Evolutionary conservation across 805 yeast species (phyloP).

Genomic region (Spathaspora boniae): DNA sequence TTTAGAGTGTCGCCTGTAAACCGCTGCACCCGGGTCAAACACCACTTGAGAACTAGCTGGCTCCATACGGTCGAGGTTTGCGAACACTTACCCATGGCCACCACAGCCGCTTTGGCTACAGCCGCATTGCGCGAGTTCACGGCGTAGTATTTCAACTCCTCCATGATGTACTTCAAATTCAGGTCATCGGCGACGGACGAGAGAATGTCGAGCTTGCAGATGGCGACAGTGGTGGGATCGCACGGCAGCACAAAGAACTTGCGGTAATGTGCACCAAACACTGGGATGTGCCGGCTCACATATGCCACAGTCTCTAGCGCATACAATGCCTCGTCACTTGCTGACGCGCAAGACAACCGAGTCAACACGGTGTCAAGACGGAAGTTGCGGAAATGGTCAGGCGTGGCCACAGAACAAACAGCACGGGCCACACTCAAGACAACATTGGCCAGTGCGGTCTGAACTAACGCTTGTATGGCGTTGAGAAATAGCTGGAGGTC

Average conservation of each 20-base stretch:
- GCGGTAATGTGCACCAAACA: constrained; percentile 33
- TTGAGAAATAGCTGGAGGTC: constrained; percentile 58
- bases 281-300: constrained; percentile 26
- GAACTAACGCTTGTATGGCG: constrained; percentile 44
- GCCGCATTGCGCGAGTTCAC: constrained; percentile 12
- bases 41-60: constrained; percentile 58
- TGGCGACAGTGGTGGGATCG: constrained; percentile 45
- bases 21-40: constrained; percentile 45
- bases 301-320: constrained; percentile 48
- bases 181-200: constrained; percentile 53
- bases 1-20: constrained; percentile 40
- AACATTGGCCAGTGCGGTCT: constrained; percentile 56
- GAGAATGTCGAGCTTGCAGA: constrained; percentile 58
- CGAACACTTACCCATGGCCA: constrained; percentile 61
- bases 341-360: constrained; percentile 38
- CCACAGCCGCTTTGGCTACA: constrained; percentile 48
- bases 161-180: constrained; percentile 49
- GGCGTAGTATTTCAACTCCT: constrained; percentile 59
- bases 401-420: constrained; percentile 55
- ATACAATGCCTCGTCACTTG: constrained; percentile 16
- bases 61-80: constrained; percentile 47
- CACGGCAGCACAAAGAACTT: constrained; percentile 55
- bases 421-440: constrained; percentile 59
- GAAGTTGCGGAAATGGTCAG: constrained; percentile 45
- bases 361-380: constrained; percentile 51